phyloP scores from a whole-genome alignment of 2,329 filamentous ascomycete species.

The Fusarium ramigenum region DNA sequence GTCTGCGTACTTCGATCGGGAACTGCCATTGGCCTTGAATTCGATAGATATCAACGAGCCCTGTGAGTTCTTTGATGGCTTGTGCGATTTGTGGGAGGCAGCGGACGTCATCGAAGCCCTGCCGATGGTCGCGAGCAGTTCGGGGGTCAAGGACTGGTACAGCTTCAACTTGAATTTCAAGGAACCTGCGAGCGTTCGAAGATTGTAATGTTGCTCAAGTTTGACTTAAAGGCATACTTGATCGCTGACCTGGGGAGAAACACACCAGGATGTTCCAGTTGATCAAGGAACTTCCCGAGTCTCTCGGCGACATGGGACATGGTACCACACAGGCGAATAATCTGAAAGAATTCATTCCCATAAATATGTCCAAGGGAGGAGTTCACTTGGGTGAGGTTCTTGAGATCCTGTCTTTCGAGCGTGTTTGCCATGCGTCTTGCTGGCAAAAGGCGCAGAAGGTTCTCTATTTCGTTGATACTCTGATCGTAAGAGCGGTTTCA shows the following conservation, averaged over 20 bases:
- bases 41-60: background rate
- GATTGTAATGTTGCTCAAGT: background rate
- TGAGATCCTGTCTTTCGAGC: background rate
- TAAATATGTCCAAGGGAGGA: too few relatives aligned
- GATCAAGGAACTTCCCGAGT: background rate
- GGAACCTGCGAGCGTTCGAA: background rate
- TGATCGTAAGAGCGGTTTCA: accelerated
- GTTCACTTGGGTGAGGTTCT: background rate
- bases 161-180: background rate
- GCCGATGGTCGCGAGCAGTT: background rate
- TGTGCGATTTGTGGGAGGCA: background rate
- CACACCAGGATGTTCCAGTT: background rate
- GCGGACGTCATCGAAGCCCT: too few relatives aligned
- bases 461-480: background rate
- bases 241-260: background rate
- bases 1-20: background rate
- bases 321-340: background rate
- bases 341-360: background rate
- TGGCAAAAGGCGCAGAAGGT: background rate
- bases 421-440: background rate
- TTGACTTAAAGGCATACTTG: background rate
- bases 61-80: background rate
- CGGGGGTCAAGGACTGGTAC: background rate
- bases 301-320: background rate
- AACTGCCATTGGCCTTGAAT: accelerated